Percentiles rank a stretch among this genome's conserved stretches.
Evolutionary conservation across 2,329 filamentous ascomycete species (phyloP).

Genomic region (Rutstroemia sp.): DNA sequence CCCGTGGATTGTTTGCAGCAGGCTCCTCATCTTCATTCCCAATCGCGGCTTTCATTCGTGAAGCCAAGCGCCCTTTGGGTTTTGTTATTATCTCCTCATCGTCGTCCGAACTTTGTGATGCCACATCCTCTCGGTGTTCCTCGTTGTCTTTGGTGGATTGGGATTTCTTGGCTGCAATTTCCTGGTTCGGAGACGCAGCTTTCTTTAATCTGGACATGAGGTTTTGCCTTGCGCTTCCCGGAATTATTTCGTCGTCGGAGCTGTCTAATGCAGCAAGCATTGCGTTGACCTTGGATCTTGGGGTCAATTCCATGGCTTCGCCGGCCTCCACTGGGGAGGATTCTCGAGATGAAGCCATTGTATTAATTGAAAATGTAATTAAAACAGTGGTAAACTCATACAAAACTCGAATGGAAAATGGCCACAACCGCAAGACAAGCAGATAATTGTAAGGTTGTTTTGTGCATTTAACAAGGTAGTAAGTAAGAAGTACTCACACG

Average conservation of each 20-base stretch:
- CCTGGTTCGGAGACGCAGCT: constrained; percentile 8
- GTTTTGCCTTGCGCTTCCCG: constrained; percentile 18
- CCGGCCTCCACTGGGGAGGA: constrained; percentile 40
- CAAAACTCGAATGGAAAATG: neutral
- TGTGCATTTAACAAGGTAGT: no score
- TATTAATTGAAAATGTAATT: constrained; percentile 1
- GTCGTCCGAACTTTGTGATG: constrained; percentile 22
- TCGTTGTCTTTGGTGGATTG: neutral
- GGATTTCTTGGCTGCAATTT: neutral
- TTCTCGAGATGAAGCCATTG: constrained; percentile 43
- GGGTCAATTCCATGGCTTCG: constrained; percentile 37
- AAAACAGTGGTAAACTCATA: neutral
- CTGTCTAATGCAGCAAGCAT: constrained; percentile 44
- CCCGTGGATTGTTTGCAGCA: constrained; percentile 28
- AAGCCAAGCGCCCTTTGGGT: constrained; percentile 57
- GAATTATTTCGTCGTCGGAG: constrained; percentile 33
- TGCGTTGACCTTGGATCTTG: constrained; percentile 47
- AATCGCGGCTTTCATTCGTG: constrained; percentile 47
- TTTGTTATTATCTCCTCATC: constrained; percentile 42
- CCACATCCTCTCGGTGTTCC: neutral
- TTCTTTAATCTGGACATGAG: constrained; percentile 13
- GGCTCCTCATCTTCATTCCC: constrained; percentile 14
- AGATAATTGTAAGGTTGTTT: neutral
- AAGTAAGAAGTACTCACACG: no score
- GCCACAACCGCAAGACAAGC: neutral